Percentiles rank a stretch among this genome's conserved stretches.
Evolutionary conservation across 2,329 filamentous ascomycete genomes (phyloP).

Genomic region (Proliferodiscus dingleyae): DNA sequence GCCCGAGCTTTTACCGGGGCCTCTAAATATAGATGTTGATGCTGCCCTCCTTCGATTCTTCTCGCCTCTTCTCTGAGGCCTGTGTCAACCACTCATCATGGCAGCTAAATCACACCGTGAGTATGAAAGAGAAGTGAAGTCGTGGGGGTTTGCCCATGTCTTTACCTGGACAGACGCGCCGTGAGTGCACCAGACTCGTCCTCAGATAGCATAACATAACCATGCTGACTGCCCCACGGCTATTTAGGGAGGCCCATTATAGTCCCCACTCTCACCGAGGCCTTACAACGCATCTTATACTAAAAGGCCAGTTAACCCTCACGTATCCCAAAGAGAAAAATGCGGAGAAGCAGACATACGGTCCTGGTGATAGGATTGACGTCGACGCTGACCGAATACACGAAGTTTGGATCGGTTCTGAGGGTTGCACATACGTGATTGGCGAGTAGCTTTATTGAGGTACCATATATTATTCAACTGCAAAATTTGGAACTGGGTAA

Average conservation of each 20-base stretch:
- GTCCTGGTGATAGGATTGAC: constrained; percentile 58
- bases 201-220: constrained; percentile 6
- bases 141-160: constrained; percentile 65
- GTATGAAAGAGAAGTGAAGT: constrained; percentile 56
- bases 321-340: constrained; percentile 56
- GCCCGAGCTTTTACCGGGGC: no score
- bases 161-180: constrained; percentile 69
- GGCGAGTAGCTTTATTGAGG: constrained; percentile 48
- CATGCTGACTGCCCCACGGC: constrained; percentile 36
- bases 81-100: constrained; percentile 13
- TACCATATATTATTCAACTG: no score
- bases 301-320: constrained; percentile 60
- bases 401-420: constrained; percentile 63
- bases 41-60: no score
- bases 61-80: no score
- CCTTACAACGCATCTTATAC: constrained; percentile 65
- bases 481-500: no score
- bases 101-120: constrained; percentile 38
- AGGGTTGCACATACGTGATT: constrained; percentile 65
- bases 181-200: constrained; percentile 41
- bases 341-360: constrained; percentile 53
- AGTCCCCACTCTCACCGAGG: constrained; percentile 59
- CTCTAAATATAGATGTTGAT: no score
- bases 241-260: constrained; percentile 65
- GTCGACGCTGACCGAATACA: constrained; percentile 60